phyloP scores from a whole-genome alignment of 257 asterid genomes.

The Nicotiana knightiana region DNA sequence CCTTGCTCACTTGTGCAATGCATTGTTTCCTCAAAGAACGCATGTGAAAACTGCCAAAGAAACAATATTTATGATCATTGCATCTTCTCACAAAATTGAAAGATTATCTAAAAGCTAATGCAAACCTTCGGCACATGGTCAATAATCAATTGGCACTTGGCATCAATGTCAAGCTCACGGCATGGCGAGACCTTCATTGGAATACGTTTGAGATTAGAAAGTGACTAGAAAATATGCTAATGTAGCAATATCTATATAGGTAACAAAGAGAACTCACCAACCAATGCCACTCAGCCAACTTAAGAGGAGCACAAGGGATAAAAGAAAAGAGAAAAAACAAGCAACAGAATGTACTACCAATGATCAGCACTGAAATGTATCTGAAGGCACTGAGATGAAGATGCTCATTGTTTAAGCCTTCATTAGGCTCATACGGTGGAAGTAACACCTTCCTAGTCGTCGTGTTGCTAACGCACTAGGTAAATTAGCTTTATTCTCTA shows the following conservation, averaged over 20 bases:
- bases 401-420: not conserved
- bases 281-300: not conserved
- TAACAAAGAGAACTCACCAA: not conserved
- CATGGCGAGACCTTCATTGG: conserved; percentile 46
- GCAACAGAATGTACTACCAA: not conserved
- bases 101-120: not conserved
- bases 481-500: not conserved
- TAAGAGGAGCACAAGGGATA: not conserved
- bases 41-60: conserved; percentile 39
- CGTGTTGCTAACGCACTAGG: not conserved
- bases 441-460: not conserved
- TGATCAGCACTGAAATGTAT: not conserved
- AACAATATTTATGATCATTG: conserved; percentile 6
- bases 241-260: not conserved
- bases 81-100: conserved; percentile 10
- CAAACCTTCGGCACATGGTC: conserved; percentile 59
- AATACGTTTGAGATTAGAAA: not conserved
- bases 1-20: conserved; percentile 36
- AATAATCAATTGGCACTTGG: conserved; percentile 58
- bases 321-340: not conserved
- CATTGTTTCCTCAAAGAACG: conserved; percentile 29
- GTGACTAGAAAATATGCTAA: not conserved
- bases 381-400: not conserved
- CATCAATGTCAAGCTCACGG: conserved; percentile 41
- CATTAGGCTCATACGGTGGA: not conserved